These are phyloP conservation scores for Smallanthus sonchifolius DNA, from an alignment of 129 eudicot genomes.

Conservation along the genomic window DNA sequence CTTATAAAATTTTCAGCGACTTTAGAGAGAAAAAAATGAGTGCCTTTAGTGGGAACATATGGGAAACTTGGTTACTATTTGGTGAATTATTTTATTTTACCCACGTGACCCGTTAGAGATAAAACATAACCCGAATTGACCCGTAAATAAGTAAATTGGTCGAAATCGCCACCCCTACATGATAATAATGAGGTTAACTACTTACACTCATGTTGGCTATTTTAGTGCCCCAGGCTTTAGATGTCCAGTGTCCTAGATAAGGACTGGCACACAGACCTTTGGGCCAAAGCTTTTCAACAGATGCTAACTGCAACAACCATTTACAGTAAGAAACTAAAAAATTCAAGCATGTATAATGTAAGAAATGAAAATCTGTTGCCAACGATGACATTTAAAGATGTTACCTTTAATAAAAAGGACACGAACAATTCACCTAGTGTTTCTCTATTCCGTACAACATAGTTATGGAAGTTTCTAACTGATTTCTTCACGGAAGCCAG, in stretches of 20 bases:
- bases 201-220: slow-evolving; percentile 70
- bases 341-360: neutral
- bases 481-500: slow-evolving; percentile 45
- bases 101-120: neutral
- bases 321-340: neutral
- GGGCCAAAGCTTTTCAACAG: slow-evolving; percentile 75
- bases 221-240: slow-evolving; percentile 61
- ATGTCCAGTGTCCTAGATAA: slow-evolving; percentile 71
- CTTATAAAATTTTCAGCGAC: too few relatives aligned
- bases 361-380: neutral
- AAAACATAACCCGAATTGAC: neutral
- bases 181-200: neutral
- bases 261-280: slow-evolving; percentile 91
- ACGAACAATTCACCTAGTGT: slow-evolving; percentile 73
- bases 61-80: too few relatives aligned
- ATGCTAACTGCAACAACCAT: slow-evolving; percentile 55
- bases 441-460: slow-evolving; percentile 61
- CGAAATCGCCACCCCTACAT: neutral
- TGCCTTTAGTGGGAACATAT: too few relatives aligned
- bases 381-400: neutral
- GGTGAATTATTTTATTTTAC: neutral
- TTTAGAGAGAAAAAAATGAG: too few relatives aligned
- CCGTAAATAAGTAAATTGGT: neutral
- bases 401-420: slow-evolving; percentile 72
- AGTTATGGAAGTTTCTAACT: slow-evolving; percentile 44